Evolutionary conservation across 805 yeast genomes (phyloP), one percentile per base, ranked within the genome.

Genomic region (Nakazawaea ishiwadae): DNA sequence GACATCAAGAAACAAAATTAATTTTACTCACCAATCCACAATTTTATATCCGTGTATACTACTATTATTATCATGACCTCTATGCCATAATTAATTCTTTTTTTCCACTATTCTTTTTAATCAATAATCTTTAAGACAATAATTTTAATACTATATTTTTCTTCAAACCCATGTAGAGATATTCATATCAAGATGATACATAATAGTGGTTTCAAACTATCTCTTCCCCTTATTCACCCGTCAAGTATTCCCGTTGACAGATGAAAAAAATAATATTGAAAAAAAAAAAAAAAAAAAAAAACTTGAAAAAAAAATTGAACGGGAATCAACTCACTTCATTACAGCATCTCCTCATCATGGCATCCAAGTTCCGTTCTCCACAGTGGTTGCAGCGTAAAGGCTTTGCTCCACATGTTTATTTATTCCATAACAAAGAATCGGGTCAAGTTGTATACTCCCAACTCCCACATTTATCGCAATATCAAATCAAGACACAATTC

Each of bases 361-460:
- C 67, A 5, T 50, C 56, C 6, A 60, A 60, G 44, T 75, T 74
- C 56, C 75, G 84, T 55, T 66, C 73, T 18, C 74, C 82, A 10
- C 52, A 62, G 40, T 80, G 87, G 86, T 63, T 81, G 35, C 60
- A 66, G 39, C 58, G 62, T 43, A 75, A 83, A 49, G 75, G 77
- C 8, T 76, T 77, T 59, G 95, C 87, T 3, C 96, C 97, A 8
- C 90, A 84, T 55, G 84, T 90, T 10, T 86, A 73, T 56, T 63
- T 88, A 32, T 91, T 85, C 69, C 77, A 93, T 58, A 89, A 90
- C 67, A 62, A 87, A 37, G 93, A 87, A 64, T 73, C 84, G 31
- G 97, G 96, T 4, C 96, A 90, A 67, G 95, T 89, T 15, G 62
- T 87, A 9, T 90, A 88, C 60, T 81, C 96, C 5, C 96, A 90